Base-by-base conservation (phyloP, 176 grass and related monocot genomes). In the Thinopyrum elongatum region DNA sequence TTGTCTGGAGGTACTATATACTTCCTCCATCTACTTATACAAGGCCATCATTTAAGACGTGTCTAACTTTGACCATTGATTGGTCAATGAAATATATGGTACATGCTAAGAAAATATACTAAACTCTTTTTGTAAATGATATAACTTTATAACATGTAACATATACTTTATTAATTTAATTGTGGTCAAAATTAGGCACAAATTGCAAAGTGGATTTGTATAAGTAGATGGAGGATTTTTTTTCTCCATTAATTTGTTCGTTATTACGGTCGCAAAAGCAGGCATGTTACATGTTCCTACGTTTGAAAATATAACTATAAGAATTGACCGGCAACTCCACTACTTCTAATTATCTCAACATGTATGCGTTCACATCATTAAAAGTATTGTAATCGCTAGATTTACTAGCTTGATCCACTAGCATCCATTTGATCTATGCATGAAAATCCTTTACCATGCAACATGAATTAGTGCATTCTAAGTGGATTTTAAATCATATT, bases 1-100 rank as follows among this genome's bases (percentile, higher is more conserved):
- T 44, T 53, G 70, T 77, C 74, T 74, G 27, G 1, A 73, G 57
- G 86, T 74, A 44, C 78, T 74, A 12, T 69, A 57, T 57, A 58
- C 53, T 58, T 58, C 53, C 53, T 58, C 53, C 53, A 6, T 58
- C 53, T 21, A 58, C 49, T 19, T 53, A 53, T 19, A 53, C 16
- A 53, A 53, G 49, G 6, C 6, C 16, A 53, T 53, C 5, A 19
- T 17, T 53, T 58, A 58, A 58, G 51, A 58, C 2, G 7, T 58
- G 53, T 22, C 19, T 58, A 58, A 58, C 53, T 22, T 58, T 58
- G 53, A 9, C 19, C 7, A 58, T 58, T 58, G 19, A 58, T 58
- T 58, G 53, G 19, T 58, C 53, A 58, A 58, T 58, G 19, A 58
- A 58, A 58, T 22, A 58, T 22, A 58, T 58, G 19, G 19, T 58